Evolutionary conservation across 306 rosid genomes (phyloP), one percentile per base, ranked within the genome.

Genomic region (Dryas octopetala): DNA sequence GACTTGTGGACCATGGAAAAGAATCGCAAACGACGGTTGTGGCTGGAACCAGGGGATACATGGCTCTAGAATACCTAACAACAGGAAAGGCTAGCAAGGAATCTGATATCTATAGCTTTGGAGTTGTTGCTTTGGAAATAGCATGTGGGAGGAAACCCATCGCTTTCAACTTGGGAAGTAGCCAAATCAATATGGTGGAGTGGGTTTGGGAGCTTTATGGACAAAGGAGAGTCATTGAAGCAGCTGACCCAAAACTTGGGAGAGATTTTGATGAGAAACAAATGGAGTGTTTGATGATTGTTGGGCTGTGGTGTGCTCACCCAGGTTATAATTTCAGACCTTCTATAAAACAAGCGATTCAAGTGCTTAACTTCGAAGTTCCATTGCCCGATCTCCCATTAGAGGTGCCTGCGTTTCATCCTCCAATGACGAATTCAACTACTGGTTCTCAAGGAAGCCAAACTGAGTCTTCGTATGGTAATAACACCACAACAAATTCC

Each of bases 71-170:
- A 16, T 75, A 40, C 65, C 0, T 6, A 7, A 0, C 0, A 2
- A n/a, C 66, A 0, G 4, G 79, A n/a, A 15, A 0, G 73, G 16
- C 52, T 7, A 74, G 66, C 4, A 75, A 66, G 5, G 14, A 19
- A 13, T 52, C 57, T 3, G 79, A 75, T 5, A n/a, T 75, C 2
- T 66, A 44, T 17, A 75, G 73, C 49, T 83, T 86, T 10, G 85
- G 89, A 6, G 28, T 86, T 16, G 83, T 86, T 16, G 53, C 71
- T 57, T 71, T 83, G 80, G 86, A 86, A 68, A 73, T 83, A 45
- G 82, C 82, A 0, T 67, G 78, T 13, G 89, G 87, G 45, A 86
- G 83, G 73, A 83, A 68, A 68, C 28, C 58, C 45, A 65, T 75
- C 6, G 26, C 72, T 15, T 28, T 3, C 3, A 10, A 28, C 0